A percentile compares a stretch with the other conserved stretches of the same genome.
phyloP scores from a whole-genome alignment of 441 rosid species.

The Macaranga tanarius region DNA sequence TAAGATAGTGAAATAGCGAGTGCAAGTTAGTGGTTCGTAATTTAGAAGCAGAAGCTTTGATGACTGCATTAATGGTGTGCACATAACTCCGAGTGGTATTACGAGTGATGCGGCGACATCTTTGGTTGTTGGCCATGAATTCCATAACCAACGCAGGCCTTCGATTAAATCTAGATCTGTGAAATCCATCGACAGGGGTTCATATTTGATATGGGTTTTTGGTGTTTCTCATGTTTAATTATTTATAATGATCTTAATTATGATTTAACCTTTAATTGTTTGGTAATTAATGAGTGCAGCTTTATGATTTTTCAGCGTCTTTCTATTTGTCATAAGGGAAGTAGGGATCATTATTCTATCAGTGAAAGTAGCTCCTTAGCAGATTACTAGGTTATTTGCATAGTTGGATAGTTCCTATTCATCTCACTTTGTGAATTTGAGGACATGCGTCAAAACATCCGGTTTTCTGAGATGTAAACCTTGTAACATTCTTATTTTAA shows the following conservation, averaged over 20 bases:
- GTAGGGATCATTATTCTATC: conserved; percentile 54
- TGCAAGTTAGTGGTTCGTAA: no score
- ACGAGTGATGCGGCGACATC: no score
- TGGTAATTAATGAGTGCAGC: conserved; percentile 20
- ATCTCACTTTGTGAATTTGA: background rate
- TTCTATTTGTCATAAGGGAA: conserved; percentile 43
- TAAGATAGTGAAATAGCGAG: no score
- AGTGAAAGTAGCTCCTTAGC: conserved; percentile 62
- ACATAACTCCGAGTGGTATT: no score
- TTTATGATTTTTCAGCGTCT: conserved; percentile 50
- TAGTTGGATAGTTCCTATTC: conserved; percentile 1
- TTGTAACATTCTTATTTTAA: background rate
- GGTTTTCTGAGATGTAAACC: background rate
- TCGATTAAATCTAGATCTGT: no score
- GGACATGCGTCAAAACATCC: background rate
- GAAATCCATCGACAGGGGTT: background rate
- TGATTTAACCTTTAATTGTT: conserved; percentile 4
- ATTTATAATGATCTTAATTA: background rate
- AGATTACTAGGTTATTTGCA: conserved; percentile 28
- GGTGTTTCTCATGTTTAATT: no score
- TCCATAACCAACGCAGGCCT: no score
- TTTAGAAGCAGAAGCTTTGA: no score
- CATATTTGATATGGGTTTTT: background rate
- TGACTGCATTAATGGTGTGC: no score
- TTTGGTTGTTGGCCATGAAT: no score